Percentiles rank a stretch among this genome's conserved stretches.
Conservation (phyloP, 192 early-diverging fungal genomes). For the Coemansia biformis region DNA sequence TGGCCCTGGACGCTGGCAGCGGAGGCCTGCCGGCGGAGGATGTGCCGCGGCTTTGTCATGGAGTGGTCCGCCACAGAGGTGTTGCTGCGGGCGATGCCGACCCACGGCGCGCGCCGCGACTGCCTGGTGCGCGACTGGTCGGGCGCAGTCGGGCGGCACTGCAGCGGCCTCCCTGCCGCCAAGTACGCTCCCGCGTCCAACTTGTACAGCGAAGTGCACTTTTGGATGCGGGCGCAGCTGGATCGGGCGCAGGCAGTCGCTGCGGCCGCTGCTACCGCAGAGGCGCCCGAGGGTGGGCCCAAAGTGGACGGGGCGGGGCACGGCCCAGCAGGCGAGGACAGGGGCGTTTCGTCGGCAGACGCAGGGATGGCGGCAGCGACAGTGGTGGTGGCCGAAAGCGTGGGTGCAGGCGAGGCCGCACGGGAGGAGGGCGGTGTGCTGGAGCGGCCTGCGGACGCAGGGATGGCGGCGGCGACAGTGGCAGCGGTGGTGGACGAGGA, state of each 20-base stretch:
- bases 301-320: too few relatives aligned
- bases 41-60: conserved; percentile 2
- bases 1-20: background rate
- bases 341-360: too few relatives aligned
- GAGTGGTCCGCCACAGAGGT: background rate
- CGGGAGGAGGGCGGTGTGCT: background rate
- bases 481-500: background rate
- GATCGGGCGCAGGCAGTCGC: background rate
- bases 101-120: background rate
- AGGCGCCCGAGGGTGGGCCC: too few relatives aligned
- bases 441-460: background rate
- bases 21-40: conserved; percentile 19
- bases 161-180: background rate
- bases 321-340: too few relatives aligned
- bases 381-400: background rate
- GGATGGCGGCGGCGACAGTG: background rate
- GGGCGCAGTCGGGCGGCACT: background rate
- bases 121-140: conserved; percentile 1
- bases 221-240: conserved; percentile 5
- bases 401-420: background rate
- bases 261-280: background rate
- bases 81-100: conserved; percentile 17
- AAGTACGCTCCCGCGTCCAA: conserved; percentile 3
- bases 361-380: background rate
- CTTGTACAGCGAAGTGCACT: conserved; percentile 11